Percentiles rank a stretch among this genome's conserved stretches.
These are phyloP conservation scores for Colletotrichum viniferum DNA, from an alignment of 2,329 filamentous ascomycete genomes.

Conservation along the genomic window DNA sequence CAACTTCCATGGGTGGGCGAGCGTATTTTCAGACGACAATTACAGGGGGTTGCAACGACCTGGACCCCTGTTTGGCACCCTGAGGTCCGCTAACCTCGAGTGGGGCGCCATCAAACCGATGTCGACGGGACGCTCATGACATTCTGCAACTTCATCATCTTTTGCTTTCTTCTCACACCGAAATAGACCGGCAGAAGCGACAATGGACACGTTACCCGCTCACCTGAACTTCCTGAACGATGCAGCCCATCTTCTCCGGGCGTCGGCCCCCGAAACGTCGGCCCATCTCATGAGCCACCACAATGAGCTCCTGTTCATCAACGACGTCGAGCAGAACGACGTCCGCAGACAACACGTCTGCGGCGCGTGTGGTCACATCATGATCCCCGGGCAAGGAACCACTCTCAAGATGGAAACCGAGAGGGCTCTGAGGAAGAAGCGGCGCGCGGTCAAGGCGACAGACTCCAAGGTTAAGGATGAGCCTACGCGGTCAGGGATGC, in stretches of 20 bases:
- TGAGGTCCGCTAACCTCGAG: background rate
- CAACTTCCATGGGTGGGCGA: background rate
- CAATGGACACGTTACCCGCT: slow-evolving; percentile 1
- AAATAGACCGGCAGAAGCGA: background rate
- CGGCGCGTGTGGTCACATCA: slow-evolving; percentile 64
- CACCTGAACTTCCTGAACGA: slow-evolving; percentile 55
- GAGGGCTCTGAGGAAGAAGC: slow-evolving; percentile 53
- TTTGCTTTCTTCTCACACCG: background rate
- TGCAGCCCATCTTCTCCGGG: slow-evolving; percentile 61
- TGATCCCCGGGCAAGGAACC: slow-evolving; percentile 55
- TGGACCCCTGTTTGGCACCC: background rate
- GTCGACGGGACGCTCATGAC: background rate
- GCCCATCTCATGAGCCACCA: slow-evolving; percentile 63
- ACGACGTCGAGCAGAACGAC: slow-evolving; percentile 48
- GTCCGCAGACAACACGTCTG: slow-evolving; percentile 61
- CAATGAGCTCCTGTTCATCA: slow-evolving; percentile 52
- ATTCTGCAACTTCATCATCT: background rate
- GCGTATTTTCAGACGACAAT: background rate
- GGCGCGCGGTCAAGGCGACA: background rate
- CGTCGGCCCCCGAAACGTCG: slow-evolving; percentile 59
- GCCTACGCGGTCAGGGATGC: background rate
- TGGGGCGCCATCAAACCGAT: background rate
- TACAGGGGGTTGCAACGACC: background rate
- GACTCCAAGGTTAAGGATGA: background rate
- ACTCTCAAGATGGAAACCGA: slow-evolving; percentile 41